Percentiles rank a stretch among this genome's conserved stretches.
Evolutionary conservation across 352 stramenopile genomes (phyloP).

Genomic region (Pythium periplocum): DNA sequence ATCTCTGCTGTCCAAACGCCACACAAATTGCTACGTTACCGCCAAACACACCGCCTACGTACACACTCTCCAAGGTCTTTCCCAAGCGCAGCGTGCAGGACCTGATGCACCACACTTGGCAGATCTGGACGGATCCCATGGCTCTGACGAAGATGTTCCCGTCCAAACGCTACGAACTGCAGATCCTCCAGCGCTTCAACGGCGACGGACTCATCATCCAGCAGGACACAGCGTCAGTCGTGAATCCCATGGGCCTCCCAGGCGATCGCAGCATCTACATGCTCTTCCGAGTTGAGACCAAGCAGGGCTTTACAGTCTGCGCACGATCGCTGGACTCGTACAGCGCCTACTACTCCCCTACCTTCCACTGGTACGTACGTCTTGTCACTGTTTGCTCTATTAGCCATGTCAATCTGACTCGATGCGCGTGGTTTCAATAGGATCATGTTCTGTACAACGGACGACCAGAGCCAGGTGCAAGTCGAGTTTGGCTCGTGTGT

Average conservation of each 20-base stretch:
- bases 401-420: no score
- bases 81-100: not conserved
- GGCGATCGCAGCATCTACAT: constrained; percentile 2
- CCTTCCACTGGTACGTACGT: constrained; percentile 1
- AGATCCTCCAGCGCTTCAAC: constrained; percentile 9
- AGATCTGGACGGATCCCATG: constrained; percentile 4
- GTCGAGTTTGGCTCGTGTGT: constrained; percentile 5
- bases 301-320: constrained; percentile 10
- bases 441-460: constrained; percentile 3
- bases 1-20: not conserved
- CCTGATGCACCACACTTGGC: constrained; percentile 7
- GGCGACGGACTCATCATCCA: constrained; percentile 4
- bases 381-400: no score
- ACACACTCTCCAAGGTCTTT: constrained; percentile 1
- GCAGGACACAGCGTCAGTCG: not conserved
- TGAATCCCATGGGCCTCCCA: not conserved
- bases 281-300: constrained; percentile 8
- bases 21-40: not conserved
- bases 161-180: not conserved
- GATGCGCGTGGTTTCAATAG: not conserved
- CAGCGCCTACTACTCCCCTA: not conserved
- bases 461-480: not conserved
- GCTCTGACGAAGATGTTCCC: constrained; percentile 1
- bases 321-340: constrained; percentile 3
- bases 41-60: not conserved